These are phyloP conservation scores for Gentiana macrophylla DNA, from an alignment of 257 asterid species.

Conservation along the genomic window DNA sequence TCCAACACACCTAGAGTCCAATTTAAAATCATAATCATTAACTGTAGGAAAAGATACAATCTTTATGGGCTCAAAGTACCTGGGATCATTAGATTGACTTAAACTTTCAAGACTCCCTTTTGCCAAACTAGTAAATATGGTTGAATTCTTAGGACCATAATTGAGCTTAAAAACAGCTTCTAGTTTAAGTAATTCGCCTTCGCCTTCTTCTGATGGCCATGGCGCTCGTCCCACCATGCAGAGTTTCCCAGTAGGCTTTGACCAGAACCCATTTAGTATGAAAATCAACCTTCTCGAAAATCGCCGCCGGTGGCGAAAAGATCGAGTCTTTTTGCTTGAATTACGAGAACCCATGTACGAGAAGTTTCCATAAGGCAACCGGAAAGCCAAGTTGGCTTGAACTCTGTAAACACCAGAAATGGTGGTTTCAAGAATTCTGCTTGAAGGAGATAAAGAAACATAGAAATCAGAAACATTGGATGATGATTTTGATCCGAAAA, in stretches of 20 bases:
- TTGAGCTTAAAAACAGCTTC: conserved; percentile 39
- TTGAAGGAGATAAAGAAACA: conserved; percentile 14
- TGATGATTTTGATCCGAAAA: conserved; percentile 8
- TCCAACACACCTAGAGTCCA: conserved; percentile 13
- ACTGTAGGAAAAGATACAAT: conserved; percentile 25
- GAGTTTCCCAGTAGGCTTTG: conserved; percentile 40
- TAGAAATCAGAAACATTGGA: conserved; percentile 1
- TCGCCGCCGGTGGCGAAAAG: background rate
- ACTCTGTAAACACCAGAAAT: conserved; percentile 24
- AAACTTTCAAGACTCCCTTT: conserved; percentile 38
- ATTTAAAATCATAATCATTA: conserved; percentile 26
- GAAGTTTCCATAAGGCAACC: conserved; percentile 1
- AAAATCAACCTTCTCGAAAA: conserved; percentile 10
- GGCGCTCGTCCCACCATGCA: conserved; percentile 49
- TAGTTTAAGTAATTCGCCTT: conserved; percentile 12
- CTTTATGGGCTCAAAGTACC: conserved; percentile 35
- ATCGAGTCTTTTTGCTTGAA: too few species aligned
- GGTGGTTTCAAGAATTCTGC: conserved; percentile 21
- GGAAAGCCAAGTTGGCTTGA: conserved; percentile 26
- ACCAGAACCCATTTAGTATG: conserved; percentile 40
- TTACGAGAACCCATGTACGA: conserved; percentile 8
- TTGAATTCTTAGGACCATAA: conserved; percentile 17
- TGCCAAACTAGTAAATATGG: conserved; percentile 24
- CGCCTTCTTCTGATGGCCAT: conserved; percentile 15
- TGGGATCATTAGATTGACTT: conserved; percentile 10